phyloP scores from a whole-genome alignment of 1,139 yeast genomes.

The Saccharomyces hybrid region DNA sequence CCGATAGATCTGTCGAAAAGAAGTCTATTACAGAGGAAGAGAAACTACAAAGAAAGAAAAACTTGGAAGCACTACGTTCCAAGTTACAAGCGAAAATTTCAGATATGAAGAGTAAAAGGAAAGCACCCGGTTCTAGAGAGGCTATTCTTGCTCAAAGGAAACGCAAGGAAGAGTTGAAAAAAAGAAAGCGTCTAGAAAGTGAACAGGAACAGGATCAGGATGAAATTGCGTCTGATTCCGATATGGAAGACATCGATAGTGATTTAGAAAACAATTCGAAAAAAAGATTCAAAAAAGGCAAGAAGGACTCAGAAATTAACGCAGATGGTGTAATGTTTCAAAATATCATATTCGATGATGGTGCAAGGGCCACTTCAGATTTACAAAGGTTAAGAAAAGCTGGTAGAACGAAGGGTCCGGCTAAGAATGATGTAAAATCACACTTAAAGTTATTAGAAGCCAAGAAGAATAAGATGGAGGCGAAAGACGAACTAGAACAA shows the following conservation, averaged over 20 bases:
- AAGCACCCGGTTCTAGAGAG: slow-evolving; percentile 87
- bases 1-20: slow-evolving; percentile 7
- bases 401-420: slow-evolving; percentile 61
- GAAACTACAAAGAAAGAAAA: slow-evolving; percentile 44
- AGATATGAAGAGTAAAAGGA: slow-evolving; percentile 67
- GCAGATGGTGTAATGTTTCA: slow-evolving; percentile 56
- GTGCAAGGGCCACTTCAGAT: slow-evolving; percentile 74
- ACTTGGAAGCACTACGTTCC: slow-evolving; percentile 58
- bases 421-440: slow-evolving; percentile 76
- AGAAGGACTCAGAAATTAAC: slow-evolving; percentile 35
- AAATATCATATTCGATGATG: slow-evolving; percentile 77
- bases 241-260: slow-evolving; percentile 35
- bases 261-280: slow-evolving; percentile 38
- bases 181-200: slow-evolving; percentile 36
- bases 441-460: slow-evolving; percentile 71
- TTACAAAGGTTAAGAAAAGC: slow-evolving; percentile 54
- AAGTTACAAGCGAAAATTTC: slow-evolving; percentile 69
- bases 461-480: slow-evolving; percentile 57
- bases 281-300: slow-evolving; percentile 32
- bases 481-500: slow-evolving; percentile 58
- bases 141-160: slow-evolving; percentile 58
- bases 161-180: slow-evolving; percentile 35
- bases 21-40: slow-evolving; percentile 36
- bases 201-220: slow-evolving; percentile 38
- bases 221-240: slow-evolving; percentile 34